Conservation (phyloP, 2,329 filamentous ascomycete species). For the Didymellaceae sp. region DNA sequence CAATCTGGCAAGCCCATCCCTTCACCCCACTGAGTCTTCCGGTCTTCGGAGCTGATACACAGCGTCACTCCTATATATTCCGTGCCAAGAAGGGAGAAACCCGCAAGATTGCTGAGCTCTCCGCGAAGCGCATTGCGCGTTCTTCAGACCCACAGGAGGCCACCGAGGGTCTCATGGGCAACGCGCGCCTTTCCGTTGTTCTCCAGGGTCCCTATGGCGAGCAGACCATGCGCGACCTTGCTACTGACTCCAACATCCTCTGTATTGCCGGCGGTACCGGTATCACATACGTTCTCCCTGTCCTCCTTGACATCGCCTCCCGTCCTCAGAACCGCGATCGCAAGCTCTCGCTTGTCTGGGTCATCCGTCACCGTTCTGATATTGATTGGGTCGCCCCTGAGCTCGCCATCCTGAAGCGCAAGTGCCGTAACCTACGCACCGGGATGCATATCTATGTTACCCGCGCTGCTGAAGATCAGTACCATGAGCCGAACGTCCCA, state of each 20-base stretch:
- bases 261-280: constrained; percentile 48
- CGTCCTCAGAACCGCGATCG: constrained; percentile 32
- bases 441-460: constrained; percentile 45
- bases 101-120: constrained; percentile 41
- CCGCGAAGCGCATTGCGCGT: constrained; percentile 33
- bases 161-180: constrained; percentile 29
- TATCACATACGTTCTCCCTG: constrained; percentile 48
- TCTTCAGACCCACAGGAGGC: constrained; percentile 29
- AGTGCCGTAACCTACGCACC: constrained; percentile 32
- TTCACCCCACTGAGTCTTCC: constrained; percentile 56
- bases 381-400: constrained; percentile 47
- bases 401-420: constrained; percentile 39
- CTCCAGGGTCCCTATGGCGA: constrained; percentile 47
- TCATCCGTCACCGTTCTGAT: constrained; percentile 41
- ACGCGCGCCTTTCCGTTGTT: constrained; percentile 40
- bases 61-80: constrained; percentile 45
- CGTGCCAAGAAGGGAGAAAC: constrained; percentile 45
- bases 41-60: constrained; percentile 30
- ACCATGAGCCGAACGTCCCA: constrained; percentile 21
- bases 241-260: constrained; percentile 39
- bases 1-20: constrained; percentile 75
- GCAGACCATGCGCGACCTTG: constrained; percentile 31
- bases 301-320: constrained; percentile 39
- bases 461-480: constrained; percentile 31
- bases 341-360: constrained; percentile 45